Conservation (phyloP, 257 asterid species). For the Solanum tarijense region DNA sequence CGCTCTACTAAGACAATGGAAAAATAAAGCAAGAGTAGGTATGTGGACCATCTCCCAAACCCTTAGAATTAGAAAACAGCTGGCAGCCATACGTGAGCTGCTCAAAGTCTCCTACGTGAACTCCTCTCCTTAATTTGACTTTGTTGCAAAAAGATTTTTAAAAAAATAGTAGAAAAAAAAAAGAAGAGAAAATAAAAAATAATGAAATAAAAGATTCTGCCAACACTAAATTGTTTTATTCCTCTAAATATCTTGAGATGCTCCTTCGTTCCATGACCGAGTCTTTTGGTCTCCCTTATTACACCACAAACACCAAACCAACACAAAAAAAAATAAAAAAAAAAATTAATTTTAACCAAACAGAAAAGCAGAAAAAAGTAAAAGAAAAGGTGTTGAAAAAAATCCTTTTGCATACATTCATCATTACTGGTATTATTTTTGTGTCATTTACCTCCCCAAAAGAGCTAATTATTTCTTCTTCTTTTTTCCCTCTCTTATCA, state of each 20-base stretch:
- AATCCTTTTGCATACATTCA: background rate
- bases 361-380: background rate
- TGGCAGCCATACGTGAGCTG: slow-evolving; percentile 22
- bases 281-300: slow-evolving; percentile 23
- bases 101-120: slow-evolving; percentile 23
- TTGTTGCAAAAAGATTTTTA: background rate
- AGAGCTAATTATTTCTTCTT: background rate
- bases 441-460: background rate
- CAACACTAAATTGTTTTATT: background rate
- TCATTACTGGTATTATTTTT: background rate
- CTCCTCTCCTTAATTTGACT: slow-evolving; percentile 13
- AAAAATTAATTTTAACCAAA: background rate
- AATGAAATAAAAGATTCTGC: background rate
- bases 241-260: slow-evolving; percentile 32
- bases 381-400: background rate
- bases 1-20: background rate
- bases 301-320: slow-evolving; percentile 28
- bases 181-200: background rate
- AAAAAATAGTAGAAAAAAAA: background rate
- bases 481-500: background rate
- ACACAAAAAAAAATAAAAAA: background rate
- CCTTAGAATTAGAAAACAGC: slow-evolving; percentile 3
- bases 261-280: slow-evolving; percentile 36
- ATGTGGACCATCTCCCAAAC: background rate
- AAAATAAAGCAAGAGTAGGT: background rate